These are phyloP conservation scores for Jaltomata sinuosa DNA, from an alignment of 257 asterid genomes.

Conservation along the genomic window DNA sequence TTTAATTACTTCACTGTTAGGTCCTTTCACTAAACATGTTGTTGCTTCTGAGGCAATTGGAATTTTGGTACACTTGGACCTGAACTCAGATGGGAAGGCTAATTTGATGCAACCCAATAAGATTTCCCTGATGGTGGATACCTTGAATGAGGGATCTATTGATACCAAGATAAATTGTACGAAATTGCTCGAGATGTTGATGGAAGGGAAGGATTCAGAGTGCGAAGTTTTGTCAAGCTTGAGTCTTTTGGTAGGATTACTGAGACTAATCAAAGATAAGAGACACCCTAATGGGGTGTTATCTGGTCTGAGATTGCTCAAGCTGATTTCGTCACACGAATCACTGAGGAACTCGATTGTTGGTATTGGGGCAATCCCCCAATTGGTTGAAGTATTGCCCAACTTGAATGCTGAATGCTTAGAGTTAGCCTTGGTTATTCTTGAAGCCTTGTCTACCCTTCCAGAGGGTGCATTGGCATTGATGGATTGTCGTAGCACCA, in stretches of 20 bases:
- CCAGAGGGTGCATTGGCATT: slow-evolving; percentile 35
- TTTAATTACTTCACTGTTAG: slow-evolving; percentile 45
- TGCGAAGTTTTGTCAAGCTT: slow-evolving; percentile 43
- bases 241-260: slow-evolving; percentile 62
- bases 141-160: slow-evolving; percentile 62
- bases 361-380: slow-evolving; percentile 49
- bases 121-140: slow-evolving; percentile 56
- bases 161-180: slow-evolving; percentile 69
- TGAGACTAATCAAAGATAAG: slow-evolving; percentile 62
- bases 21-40: slow-evolving; percentile 57
- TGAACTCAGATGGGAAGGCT: slow-evolving; percentile 34
- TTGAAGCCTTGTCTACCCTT: slow-evolving; percentile 24
- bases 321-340: slow-evolving; percentile 28
- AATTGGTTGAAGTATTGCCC: slow-evolving; percentile 28
- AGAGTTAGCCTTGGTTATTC: slow-evolving; percentile 28
- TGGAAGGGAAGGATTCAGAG: slow-evolving; percentile 45
- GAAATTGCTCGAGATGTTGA: slow-evolving; percentile 38
- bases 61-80: slow-evolving; percentile 50
- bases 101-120: slow-evolving; percentile 59
- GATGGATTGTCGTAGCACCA: slow-evolving; percentile 26
- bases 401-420: slow-evolving; percentile 24
- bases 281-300: slow-evolving; percentile 38
- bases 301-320: slow-evolving; percentile 47
- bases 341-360: slow-evolving; percentile 31
- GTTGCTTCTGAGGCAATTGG: slow-evolving; percentile 62